Conservation (phyloP, 495 filamentous ascomycete species). For the Chaetomium fimeti region DNA sequence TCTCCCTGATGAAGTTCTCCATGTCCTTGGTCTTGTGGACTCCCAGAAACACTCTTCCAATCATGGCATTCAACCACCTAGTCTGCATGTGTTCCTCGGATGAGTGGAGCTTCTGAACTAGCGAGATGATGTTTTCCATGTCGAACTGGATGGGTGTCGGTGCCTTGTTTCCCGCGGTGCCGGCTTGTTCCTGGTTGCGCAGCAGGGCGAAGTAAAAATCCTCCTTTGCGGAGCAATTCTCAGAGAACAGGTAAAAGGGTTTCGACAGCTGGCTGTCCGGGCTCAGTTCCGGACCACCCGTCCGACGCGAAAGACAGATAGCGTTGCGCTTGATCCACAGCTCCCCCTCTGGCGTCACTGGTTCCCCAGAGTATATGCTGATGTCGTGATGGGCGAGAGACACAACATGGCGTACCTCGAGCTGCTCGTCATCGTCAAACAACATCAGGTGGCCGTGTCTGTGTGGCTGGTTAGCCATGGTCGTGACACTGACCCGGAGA, state of each 20-base stretch:
- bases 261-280: slow-evolving; percentile 58
- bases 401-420: slow-evolving; percentile 93
- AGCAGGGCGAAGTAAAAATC: slow-evolving; percentile 96
- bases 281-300: slow-evolving; percentile 55
- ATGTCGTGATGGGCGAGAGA: slow-evolving; percentile 85
- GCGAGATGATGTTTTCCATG: slow-evolving; percentile 74
- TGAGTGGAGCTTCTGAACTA: slow-evolving; percentile 87
- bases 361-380: slow-evolving; percentile 79
- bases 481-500: neutral
- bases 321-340: slow-evolving; percentile 95
- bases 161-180: slow-evolving; percentile 54
- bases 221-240: slow-evolving; percentile 92
- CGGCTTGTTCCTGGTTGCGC: slow-evolving; percentile 71
- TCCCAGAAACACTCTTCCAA: slow-evolving; percentile 83
- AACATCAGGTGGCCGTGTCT: slow-evolving; percentile 97
- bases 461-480: slow-evolving; percentile 24
- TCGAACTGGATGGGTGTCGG: slow-evolving; percentile 78
- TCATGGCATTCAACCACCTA: slow-evolving; percentile 88
- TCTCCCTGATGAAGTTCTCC: slow-evolving; percentile 72
- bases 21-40: slow-evolving; percentile 80
- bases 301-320: slow-evolving; percentile 73
- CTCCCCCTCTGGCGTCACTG: slow-evolving; percentile 82
- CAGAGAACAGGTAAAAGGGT: slow-evolving; percentile 91
- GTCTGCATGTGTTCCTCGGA: slow-evolving; percentile 90
- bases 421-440: slow-evolving; percentile 82